Percentiles rank a stretch among this genome's conserved stretches.
phyloP scores from a whole-genome alignment of 208 protist genomes.

The Leishmania tarentolae region DNA sequence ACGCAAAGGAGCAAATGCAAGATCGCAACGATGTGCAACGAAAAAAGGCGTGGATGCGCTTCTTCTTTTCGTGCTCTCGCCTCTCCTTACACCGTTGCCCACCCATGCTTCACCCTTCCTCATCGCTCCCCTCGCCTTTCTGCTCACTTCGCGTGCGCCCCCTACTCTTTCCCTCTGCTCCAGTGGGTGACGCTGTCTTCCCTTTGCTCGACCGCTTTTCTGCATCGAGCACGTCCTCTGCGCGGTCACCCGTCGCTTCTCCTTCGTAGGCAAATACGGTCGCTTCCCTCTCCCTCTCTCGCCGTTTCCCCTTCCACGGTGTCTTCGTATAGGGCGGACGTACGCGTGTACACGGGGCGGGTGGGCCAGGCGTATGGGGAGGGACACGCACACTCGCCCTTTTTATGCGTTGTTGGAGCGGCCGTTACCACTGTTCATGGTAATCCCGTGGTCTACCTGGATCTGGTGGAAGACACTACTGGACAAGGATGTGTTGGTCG shows the following conservation, averaged over 20 bases:
- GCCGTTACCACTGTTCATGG: slow-evolving; percentile 15
- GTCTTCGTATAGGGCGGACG: neutral
- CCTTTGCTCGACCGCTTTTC: neutral
- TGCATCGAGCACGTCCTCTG: neutral
- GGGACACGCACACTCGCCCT: neutral
- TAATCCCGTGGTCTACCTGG: slow-evolving; percentile 15
- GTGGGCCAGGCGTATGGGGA: neutral
- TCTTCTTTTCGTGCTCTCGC: neutral
- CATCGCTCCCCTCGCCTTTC: neutral
- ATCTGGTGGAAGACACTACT: slow-evolving; percentile 38
- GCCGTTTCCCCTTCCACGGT: neutral
- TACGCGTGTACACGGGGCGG: neutral
- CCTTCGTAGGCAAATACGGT: neutral
- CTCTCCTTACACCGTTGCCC: neutral
- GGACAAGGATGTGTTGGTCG: slow-evolving; percentile 54
- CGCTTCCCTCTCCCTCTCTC: neutral
- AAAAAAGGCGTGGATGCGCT: neutral
- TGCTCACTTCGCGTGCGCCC: neutral
- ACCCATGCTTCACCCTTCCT: neutral
- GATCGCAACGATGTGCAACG: neutral
- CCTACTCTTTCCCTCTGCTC: neutral
- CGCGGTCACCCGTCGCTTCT: slow-evolving; percentile 1
- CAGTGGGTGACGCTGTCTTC: neutral
- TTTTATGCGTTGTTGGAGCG: slow-evolving; percentile 3
- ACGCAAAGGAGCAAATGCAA: neutral